Conservation (phyloP, 108 stramenopile species). For the Nitzschia inconspicua region DNA sequence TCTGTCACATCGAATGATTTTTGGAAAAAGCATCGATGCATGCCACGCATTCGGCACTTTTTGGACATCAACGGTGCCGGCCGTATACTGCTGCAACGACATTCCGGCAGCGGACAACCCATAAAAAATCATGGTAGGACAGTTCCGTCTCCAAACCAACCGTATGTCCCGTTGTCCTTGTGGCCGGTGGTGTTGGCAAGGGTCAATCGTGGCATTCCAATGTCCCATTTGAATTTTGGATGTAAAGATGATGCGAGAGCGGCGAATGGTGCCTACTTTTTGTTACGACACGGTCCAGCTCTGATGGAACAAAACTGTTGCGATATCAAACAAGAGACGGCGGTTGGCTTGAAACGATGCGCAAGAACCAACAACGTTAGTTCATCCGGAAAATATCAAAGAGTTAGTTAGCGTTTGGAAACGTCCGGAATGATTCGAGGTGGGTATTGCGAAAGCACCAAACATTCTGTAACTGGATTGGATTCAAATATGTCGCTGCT, state of each 20-base stretch:
- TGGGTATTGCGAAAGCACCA: too few relatives aligned
- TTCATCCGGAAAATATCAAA: too few relatives aligned
- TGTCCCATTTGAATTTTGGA: neutral
- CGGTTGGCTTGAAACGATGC: too few relatives aligned
- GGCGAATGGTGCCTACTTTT: neutral
- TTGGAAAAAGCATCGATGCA: neutral
- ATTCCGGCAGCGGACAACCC: neutral
- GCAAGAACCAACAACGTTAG: too few relatives aligned
- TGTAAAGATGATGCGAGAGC: neutral
- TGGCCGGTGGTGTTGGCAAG: neutral
- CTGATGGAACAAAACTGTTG: too few relatives aligned
- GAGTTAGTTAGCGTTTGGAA: too few relatives aligned
- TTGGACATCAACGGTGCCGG: neutral
- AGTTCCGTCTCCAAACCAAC: neutral
- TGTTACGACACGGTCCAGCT: neutral
- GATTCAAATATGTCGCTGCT: too few relatives aligned
- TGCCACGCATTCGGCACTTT: neutral
- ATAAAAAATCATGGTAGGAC: neutral
- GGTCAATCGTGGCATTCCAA: neutral
- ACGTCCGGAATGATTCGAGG: too few relatives aligned
- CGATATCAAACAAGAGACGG: too few relatives aligned
- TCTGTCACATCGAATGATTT: neutral
- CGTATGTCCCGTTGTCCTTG: neutral
- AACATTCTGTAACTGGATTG: too few relatives aligned
- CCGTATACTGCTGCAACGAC: neutral